phyloP scores from a whole-genome alignment of 2,329 filamentous ascomycete genomes.

The Fusarium mundagurra region DNA sequence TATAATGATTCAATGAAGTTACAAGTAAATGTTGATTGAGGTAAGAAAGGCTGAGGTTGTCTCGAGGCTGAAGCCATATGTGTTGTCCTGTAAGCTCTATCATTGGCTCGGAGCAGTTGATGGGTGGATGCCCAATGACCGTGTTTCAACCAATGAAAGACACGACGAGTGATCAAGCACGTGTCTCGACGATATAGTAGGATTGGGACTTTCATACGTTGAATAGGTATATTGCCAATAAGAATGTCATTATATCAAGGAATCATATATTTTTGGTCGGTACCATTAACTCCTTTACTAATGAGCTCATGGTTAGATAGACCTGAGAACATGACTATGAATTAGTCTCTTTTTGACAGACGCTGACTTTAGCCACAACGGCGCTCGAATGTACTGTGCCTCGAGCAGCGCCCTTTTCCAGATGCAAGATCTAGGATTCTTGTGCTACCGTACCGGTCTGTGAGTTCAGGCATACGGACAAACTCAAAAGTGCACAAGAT shows the following conservation, averaged over 20 bases:
- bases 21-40: neutral
- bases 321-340: neutral
- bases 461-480: neutral
- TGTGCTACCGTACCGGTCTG: neutral
- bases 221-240: neutral
- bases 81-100: neutral
- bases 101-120: constrained; percentile 22
- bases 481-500: neutral
- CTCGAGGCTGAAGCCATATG: constrained; percentile 33
- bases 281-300: neutral
- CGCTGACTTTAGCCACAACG: neutral
- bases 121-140: constrained; percentile 35
- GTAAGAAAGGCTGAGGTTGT: constrained; percentile 39
- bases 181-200: neutral
- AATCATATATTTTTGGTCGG: neutral
- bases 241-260: neutral
- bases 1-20: constrained; percentile 25
- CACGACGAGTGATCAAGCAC: constrained; percentile 1
- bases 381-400: neutral
- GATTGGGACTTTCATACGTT: neutral
- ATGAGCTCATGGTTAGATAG: neutral
- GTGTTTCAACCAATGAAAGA: constrained; percentile 13
- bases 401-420: neutral
- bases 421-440: neutral
- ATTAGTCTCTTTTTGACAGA: neutral